phyloP scores from a whole-genome alignment of 192 early-diverging fungal species.

The Umbelopsis sp. region DNA sequence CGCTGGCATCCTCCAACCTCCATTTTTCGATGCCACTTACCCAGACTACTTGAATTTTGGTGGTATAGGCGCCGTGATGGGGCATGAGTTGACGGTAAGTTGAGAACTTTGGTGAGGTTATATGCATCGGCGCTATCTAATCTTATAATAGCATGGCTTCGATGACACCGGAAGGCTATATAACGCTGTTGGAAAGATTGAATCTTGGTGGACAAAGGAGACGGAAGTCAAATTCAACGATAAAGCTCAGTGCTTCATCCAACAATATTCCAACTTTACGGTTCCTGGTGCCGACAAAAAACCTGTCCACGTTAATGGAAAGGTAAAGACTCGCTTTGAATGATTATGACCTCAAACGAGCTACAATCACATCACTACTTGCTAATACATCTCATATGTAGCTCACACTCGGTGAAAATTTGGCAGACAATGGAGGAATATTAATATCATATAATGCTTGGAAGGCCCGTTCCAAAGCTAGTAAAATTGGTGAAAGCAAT shows the following conservation, averaged over 20 bases:
- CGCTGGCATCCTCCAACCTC: slow-evolving; percentile 65
- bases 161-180: slow-evolving; percentile 61
- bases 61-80: slow-evolving; percentile 67
- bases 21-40: slow-evolving; percentile 58
- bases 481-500: neutral
- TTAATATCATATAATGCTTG: slow-evolving; percentile 50
- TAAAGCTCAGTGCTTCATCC: slow-evolving; percentile 62
- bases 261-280: slow-evolving; percentile 63
- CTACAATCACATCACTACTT: neutral
- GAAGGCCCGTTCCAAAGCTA: slow-evolving; percentile 29
- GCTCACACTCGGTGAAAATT: slow-evolving; percentile 64
- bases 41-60: slow-evolving; percentile 71
- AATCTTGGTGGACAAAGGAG: slow-evolving; percentile 46
- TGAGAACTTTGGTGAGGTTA: neutral
- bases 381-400: neutral
- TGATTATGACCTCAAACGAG: neutral
- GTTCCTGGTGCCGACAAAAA: slow-evolving; percentile 48
- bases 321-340: slow-evolving; percentile 15
- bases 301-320: slow-evolving; percentile 53
- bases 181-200: slow-evolving; percentile 54
- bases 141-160: slow-evolving; percentile 62
- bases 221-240: slow-evolving; percentile 47
- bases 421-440: slow-evolving; percentile 73
- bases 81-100: slow-evolving; percentile 72
- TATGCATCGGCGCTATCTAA: neutral